Evolutionary conservation across 2,329 filamentous ascomycete species (phyloP), one percentile per base, ranked within the genome.

Genomic region (Neocatenulostroma microsporum): DNA sequence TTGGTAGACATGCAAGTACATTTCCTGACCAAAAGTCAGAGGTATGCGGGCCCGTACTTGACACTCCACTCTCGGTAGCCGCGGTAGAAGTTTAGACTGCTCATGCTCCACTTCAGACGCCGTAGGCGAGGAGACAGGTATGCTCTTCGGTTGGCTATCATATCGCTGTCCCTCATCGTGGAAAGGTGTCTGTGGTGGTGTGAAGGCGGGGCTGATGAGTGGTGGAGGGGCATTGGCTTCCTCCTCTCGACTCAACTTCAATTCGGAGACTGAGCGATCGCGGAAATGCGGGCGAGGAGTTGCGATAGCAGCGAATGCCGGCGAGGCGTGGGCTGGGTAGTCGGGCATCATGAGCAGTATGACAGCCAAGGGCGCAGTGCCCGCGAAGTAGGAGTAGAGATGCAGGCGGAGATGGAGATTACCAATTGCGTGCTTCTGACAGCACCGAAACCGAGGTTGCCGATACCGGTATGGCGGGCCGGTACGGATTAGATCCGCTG

Each of bases 1-100:
- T 45, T 80, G 80, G 65, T 98, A 98, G 1, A 96, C 70, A 57
- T 98, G 89, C 34, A 98, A 65, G 62, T 93, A 98, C 87, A 98
- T 96, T 62, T 98, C 88, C 9, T 87, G 84, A 3, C 89, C 89
- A 0, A 75, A 78, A 2, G 86, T 89, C 1, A 89, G 96, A 1
- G 91, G 91, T 51, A 98, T 98, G 37, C 91, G 81, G 13, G 91
- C 91, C 48, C 91, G 82, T 32, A 96, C 91, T 47, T 93, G 79
- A 66, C 91, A 98, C 58, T 85, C 80, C n/a, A 98, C 89, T 17
- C 83, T 66, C 6, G 89, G 91, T 2, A 96, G 69, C 11, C 70
- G 75, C 47, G 82, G 71, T 5, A 95, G 74, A 15, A 94, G 70
- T 41, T 76, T 79, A 1, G 86, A 85, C 21, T 74, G 79, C 80